These are phyloP conservation scores for Geotrichum carabidarum DNA, from an alignment of 1,139 yeast genomes.

Conservation along the genomic window DNA sequence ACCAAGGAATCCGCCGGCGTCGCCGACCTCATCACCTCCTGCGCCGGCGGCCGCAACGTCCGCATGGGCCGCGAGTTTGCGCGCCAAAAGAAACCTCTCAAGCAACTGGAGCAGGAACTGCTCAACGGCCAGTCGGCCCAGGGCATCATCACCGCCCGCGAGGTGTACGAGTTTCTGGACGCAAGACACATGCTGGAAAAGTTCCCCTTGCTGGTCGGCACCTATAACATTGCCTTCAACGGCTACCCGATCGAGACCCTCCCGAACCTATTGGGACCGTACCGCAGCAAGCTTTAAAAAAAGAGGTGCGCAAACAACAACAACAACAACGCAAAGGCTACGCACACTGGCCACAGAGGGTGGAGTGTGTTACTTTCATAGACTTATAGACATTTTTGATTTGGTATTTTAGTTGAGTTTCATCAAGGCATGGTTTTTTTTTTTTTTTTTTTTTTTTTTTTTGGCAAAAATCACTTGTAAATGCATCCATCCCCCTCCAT, in stretches of 20 bases:
- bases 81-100: conserved; percentile 59
- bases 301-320: too few species aligned
- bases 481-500: too few species aligned
- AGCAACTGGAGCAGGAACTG: conserved; percentile 73
- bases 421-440: too few species aligned
- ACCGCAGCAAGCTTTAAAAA: conserved; percentile 4
- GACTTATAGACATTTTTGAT: too few species aligned
- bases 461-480: too few species aligned
- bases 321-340: too few species aligned
- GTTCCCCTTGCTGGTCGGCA: conserved; percentile 84
- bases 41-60: conserved; percentile 94
- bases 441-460: too few species aligned
- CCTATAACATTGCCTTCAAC: conserved; percentile 75
- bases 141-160: conserved; percentile 83
- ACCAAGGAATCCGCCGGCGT: conserved; percentile 94
- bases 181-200: conserved; percentile 57
- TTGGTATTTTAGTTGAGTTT: too few species aligned
- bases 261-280: conserved; percentile 31
- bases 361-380: too few species aligned
- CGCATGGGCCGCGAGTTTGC: conserved; percentile 65
- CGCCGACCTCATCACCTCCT: conserved; percentile 92
- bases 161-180: conserved; percentile 77
- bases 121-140: conserved; percentile 93
- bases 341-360: too few species aligned
- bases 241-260: conserved; percentile 46